Percentiles rank a stretch among this genome's conserved stretches.
These are phyloP conservation scores for Pinus taeda DNA, from an alignment of 75 land plant species.

Conservation along the genomic window DNA sequence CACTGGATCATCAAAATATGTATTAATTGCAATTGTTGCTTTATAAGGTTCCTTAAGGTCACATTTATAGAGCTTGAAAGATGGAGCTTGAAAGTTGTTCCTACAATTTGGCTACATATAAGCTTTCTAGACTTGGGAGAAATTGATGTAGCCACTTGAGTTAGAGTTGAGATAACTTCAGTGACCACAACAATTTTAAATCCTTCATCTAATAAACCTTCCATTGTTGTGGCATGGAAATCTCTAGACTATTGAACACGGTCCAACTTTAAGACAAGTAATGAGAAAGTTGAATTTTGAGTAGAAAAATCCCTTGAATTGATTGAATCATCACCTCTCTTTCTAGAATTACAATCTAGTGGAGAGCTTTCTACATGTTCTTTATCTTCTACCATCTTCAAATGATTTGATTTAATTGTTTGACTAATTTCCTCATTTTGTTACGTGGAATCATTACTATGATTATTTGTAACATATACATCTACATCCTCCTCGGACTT, in stretches of 20 bases:
- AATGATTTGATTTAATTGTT: not conserved
- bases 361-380: not conserved
- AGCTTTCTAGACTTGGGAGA: not conserved
- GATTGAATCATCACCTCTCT: not conserved
- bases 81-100: not conserved
- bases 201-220: not conserved
- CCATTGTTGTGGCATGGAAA: not conserved
- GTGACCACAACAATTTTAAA: slow-evolving; percentile 1
- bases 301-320: not conserved
- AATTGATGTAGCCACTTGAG: not conserved
- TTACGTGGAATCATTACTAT: not conserved
- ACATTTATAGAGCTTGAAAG: not conserved
- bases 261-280: not conserved
- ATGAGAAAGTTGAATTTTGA: not conserved
- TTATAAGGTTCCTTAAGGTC: not conserved
- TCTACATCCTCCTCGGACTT: not conserved
- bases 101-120: not conserved
- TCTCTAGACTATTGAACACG: not conserved
- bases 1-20: slow-evolving; percentile 2
- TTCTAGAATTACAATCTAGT: not conserved
- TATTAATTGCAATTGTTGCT: not conserved
- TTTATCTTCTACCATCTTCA: not conserved
- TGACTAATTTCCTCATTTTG: not conserved
- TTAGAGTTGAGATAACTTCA: not conserved
- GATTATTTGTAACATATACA: not conserved